Evolutionary conservation across 2,329 filamentous ascomycete species (phyloP), one percentile per base, ranked within the genome.

Genomic region (Aspergillus pseudoglaucus): DNA sequence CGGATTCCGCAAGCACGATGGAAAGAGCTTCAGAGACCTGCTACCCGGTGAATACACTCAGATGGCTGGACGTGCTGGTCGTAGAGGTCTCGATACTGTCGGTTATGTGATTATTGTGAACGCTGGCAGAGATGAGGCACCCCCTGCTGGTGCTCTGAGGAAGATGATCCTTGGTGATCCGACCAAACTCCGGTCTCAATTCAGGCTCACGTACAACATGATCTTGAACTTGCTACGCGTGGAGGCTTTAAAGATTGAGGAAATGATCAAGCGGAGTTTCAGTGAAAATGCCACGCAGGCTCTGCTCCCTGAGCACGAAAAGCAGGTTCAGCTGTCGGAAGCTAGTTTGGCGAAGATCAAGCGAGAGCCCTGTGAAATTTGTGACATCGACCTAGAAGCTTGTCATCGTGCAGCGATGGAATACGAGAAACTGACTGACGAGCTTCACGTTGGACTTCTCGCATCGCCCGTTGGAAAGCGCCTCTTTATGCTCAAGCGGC

Each of bases 261-360:
- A 98, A 70, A 98, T 98, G 93, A 98, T 98, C 75, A 98, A 98
- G 78, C 86, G 93, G 56, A 96, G 90, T 67, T 98, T 98, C 75
- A 96, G 91, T 45, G 93, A 98, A 68, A 93, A 98, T 69, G 91
- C 91, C 20, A 97, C 91, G 0, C 93, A 98, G 64, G 90, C 94
- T 53, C 72, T 97, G 10, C 75, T 97, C 1, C 93, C 93, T 0
- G 90, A 97, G 67, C 91, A 97, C 59, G 90, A 98, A 69, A 95
- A 95, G 68, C 87, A 90, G 49, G 89, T 98, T 52, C 90, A 91
- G 65, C 59, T 95, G 2, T 94, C 90, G 0, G 90, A 98, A 66
- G 90, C 88, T 3, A 91, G 94, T 70, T 72, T 98, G 47, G 89
- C 84, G 46, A 95, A 91, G 70, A 82, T 97, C 62, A 94, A 91